A percentile compares a stretch with the other conserved stretches of the same genome.
These are phyloP conservation scores for Blastomyces percursus DNA, from an alignment of 2,329 filamentous ascomycete genomes.

Conservation along the genomic window DNA sequence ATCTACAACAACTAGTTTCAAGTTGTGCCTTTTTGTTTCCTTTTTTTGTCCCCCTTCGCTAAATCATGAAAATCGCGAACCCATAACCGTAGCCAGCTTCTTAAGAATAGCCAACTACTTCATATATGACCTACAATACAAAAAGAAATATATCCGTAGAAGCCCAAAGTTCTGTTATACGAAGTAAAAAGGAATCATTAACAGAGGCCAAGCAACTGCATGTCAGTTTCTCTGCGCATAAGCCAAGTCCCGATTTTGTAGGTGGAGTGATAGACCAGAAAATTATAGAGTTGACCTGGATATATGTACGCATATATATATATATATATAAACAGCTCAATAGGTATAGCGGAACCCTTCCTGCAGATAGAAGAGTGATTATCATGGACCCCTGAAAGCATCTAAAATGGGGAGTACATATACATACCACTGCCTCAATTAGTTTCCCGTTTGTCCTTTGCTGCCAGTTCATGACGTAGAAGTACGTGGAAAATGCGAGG, in stretches of 20 bases:
- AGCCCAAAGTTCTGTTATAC: too few relatives aligned
- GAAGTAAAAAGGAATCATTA: too few relatives aligned
- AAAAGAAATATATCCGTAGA: neutral
- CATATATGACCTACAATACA: too few relatives aligned
- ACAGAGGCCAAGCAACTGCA: too few relatives aligned
- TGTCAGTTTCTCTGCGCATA: too few relatives aligned
- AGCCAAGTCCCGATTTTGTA: too few relatives aligned
- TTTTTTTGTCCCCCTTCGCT: too few relatives aligned
- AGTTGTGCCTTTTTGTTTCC: neutral
- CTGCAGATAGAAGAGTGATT: constrained; percentile 12
- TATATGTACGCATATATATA: too few relatives aligned
- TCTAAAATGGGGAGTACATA: neutral
- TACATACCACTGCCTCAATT: constrained; percentile 39
- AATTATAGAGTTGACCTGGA: too few relatives aligned
- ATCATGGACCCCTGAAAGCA: neutral
- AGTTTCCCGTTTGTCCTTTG: constrained; percentile 39
- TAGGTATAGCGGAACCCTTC: constrained; percentile 27
- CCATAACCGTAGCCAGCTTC: neutral
- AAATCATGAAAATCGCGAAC: neutral
- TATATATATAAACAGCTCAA: constrained; percentile 11
- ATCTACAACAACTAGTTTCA: neutral
- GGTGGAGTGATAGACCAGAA: too few relatives aligned
- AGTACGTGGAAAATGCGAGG: constrained; percentile 42
- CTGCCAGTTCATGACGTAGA: constrained; percentile 41
- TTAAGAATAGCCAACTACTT: too few relatives aligned